Percentiles rank a stretch among this genome's conserved stretches.
Conservation (phyloP, 768 basidiomycete genomes). For the Mycena galopus region DNA sequence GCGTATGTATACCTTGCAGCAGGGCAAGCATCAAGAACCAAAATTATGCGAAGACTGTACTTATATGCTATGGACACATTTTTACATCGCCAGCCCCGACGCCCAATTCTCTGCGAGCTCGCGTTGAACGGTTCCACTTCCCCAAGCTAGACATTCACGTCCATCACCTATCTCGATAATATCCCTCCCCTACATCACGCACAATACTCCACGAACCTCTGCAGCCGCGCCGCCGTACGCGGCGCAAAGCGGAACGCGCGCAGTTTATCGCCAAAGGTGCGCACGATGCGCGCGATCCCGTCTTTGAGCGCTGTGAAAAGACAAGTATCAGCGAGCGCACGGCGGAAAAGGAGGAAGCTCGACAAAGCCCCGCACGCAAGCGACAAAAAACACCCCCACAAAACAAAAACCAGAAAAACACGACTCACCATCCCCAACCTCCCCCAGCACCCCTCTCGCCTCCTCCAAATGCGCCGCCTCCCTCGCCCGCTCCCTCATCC, state of each 20-base stretch:
- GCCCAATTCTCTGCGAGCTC: too few relatives aligned
- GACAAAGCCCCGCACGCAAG: too few relatives aligned
- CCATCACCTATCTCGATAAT: too few relatives aligned
- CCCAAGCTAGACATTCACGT: too few relatives aligned
- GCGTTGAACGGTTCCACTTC: too few relatives aligned
- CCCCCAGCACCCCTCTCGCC: slow-evolving; percentile 66
- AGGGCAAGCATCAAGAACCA: too few relatives aligned
- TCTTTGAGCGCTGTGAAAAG: slow-evolving; percentile 69
- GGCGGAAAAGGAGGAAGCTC: not conserved
- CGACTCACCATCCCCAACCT: slow-evolving; percentile 70
- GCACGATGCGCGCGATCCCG: slow-evolving; percentile 72
- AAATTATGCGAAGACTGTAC: too few relatives aligned
- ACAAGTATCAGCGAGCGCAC: not conserved
- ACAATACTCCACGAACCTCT: slow-evolving; percentile 70
- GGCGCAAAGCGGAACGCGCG: slow-evolving; percentile 84
- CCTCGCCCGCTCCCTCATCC: slow-evolving; percentile 41
- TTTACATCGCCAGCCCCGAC: too few relatives aligned
- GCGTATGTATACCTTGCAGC: too few relatives aligned
- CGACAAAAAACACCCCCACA: too few relatives aligned
- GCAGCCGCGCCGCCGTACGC: slow-evolving; percentile 73
- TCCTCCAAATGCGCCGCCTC: slow-evolving; percentile 64
- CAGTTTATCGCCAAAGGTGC: slow-evolving; percentile 82
- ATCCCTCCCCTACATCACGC: too few relatives aligned
- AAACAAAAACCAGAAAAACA: slow-evolving; percentile 5
- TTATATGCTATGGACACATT: too few relatives aligned